Conservation (phyloP, 192 early-diverging fungal genomes). For the Coemansia sp. region DNA sequence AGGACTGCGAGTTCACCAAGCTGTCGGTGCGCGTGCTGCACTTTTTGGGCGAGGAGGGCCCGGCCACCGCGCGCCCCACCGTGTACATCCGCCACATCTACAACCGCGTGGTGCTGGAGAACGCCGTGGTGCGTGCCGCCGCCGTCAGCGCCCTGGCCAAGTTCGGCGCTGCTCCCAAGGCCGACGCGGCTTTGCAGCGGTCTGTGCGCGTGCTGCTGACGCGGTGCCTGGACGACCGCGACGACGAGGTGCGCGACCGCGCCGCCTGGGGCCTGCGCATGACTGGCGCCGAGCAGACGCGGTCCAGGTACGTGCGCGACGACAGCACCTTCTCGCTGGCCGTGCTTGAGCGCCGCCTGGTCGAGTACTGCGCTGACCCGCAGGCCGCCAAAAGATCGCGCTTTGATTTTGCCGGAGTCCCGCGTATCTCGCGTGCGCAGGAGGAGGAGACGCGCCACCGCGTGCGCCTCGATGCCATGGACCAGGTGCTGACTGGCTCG, state of each 20-base stretch:
- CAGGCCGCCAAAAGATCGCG: conserved; percentile 60
- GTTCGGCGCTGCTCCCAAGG: conserved; percentile 80
- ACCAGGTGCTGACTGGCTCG: conserved; percentile 50
- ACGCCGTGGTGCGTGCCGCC: conserved; percentile 92
- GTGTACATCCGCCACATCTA: conserved; percentile 99
- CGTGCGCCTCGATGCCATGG: conserved; percentile 48
- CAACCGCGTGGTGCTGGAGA: conserved; percentile 98
- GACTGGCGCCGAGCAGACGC: conserved; percentile 65
- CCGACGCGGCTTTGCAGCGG: conserved; percentile 70
- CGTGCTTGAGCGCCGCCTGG: conserved; percentile 83
- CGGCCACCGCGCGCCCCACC: conserved; percentile 85
- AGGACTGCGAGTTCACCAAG: conserved; percentile 99
- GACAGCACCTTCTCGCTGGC: conserved; percentile 86
- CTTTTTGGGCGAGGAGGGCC: conserved; percentile 92
- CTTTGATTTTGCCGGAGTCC: conserved; percentile 80
- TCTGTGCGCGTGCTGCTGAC: conserved; percentile 84
- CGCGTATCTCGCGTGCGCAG: conserved; percentile 82
- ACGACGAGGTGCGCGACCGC: conserved; percentile 98
- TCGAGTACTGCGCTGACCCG: conserved; percentile 80
- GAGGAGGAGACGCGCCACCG: conserved; percentile 80
- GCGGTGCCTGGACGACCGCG: conserved; percentile 95
- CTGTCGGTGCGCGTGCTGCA: conserved; percentile 97
- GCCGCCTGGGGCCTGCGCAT: conserved; percentile 87
- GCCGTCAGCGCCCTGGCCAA: conserved; percentile 95
- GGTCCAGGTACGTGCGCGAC: conserved; percentile 77